Percentiles rank a stretch among this genome's conserved stretches.
phyloP scores from a whole-genome alignment of 768 basidiomycete species.

The Galerina sulciceps region DNA sequence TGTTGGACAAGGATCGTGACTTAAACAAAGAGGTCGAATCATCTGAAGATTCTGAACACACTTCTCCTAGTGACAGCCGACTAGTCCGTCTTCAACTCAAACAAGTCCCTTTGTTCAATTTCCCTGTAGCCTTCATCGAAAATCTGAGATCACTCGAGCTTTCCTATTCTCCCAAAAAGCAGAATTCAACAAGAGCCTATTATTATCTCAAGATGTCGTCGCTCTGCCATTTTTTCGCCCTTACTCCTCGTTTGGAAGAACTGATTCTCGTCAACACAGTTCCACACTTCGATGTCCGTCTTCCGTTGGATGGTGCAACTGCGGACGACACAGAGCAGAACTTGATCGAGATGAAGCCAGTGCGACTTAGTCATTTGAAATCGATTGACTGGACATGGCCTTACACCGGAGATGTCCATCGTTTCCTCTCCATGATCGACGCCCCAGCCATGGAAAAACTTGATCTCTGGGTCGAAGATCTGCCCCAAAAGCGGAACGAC shows the following conservation, averaged over 20 bases:
- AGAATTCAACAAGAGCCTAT: conserved; percentile 20
- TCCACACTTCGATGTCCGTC: conserved; percentile 36
- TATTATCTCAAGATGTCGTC: conserved; percentile 43
- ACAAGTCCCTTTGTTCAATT: conserved; percentile 42
- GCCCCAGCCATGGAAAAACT: conserved; percentile 45
- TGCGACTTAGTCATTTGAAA: conserved; percentile 43
- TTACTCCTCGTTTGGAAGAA: conserved; percentile 44
- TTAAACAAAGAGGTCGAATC: neutral
- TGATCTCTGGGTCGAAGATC: conserved; percentile 46
- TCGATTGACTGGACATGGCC: conserved; percentile 54
- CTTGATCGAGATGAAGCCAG: conserved; percentile 22
- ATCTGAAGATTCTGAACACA: neutral
- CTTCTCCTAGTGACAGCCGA: conserved; percentile 15
- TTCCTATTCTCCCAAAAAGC: conserved; percentile 35
- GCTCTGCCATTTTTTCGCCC: conserved; percentile 38
- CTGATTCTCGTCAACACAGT: conserved; percentile 46
- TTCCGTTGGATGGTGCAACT: conserved; percentile 8
- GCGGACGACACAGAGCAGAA: neutral
- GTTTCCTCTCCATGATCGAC: conserved; percentile 45
- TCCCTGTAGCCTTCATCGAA: conserved; percentile 39
- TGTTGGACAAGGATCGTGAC: conserved; percentile 16
- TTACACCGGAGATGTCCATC: conserved; percentile 42
- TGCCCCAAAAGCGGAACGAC: conserved; percentile 16
- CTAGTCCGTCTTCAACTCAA: conserved; percentile 43
- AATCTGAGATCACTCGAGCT: conserved; percentile 48